Base-by-base conservation (phyloP, 1,139 yeast species). In the Saccharomyces pastorianus region DNA sequence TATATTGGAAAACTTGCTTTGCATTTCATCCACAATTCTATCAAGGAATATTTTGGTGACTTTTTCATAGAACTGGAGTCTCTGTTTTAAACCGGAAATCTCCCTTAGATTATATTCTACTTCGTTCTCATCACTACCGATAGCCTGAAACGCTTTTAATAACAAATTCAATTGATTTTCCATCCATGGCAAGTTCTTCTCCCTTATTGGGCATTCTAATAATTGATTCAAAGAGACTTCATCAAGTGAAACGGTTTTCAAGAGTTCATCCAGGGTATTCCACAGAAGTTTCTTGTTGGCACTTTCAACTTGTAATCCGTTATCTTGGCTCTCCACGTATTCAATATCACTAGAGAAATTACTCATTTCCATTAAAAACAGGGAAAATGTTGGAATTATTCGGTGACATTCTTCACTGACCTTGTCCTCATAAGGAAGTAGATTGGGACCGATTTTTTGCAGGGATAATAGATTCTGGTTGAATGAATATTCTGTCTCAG, bases 221-320 rank as follows among this genome's bases (percentile, higher is more conserved):
- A 89, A 72, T 20, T 73, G 70, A 7, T 71, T 68, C 56, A 88
- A 71, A 41, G 85, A 83, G 0, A 73, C 73, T 14, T 79, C 78
- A 58, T 84, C 82, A 47, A 89, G 75, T 54, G 85, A 80, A 7
- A 88, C 87, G 27, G 89, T 85, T 51, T 80, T 79, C 57, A 89
- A 71, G 51, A 89, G 76, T n/a, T 78, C 79, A 53, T 81, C 79
- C 55, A 90, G 76, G 56, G 88, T 93, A 52, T 79, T 80, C 76
- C 83, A 85, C 47, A 91, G 74, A 25, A 78, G 70, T 63, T 88
- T 88, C 68, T 88, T 88, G 69, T 91, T 91, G 44, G 88, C 84
- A 4, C 93, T 82, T 61, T 84, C 85, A 3, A 90, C 86, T 70
- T 91, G 97, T 34, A 90, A 72, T 52, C 96, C 96, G 62, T 84